Percentiles rank a stretch among this genome's conserved stretches.
Conservation (phyloP, 345 rosid species). For the Acer yangbiense region DNA sequence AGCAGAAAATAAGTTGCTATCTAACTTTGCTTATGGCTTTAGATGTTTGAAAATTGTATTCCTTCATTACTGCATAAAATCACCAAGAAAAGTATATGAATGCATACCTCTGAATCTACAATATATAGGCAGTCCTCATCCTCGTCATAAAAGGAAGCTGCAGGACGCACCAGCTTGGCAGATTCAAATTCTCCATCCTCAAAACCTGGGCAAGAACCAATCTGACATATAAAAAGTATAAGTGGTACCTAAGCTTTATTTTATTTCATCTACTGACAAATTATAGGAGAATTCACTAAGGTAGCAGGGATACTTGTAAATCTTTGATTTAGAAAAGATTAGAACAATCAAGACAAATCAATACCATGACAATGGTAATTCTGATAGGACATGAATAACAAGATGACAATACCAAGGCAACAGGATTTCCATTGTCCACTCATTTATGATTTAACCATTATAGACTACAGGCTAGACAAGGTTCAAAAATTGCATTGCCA, state of each 20-base stretch:
- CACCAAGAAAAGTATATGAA: conserved; percentile 15
- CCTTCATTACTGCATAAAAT: neutral
- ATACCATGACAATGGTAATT: neutral
- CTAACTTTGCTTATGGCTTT: neutral
- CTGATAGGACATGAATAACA: neutral
- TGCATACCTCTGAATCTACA: conserved; percentile 89
- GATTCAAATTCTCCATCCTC: conserved; percentile 96
- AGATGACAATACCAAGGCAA: conserved; percentile 4
- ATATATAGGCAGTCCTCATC: conserved; percentile 78
- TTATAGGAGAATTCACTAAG: neutral
- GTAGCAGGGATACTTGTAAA: neutral
- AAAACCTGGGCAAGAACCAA: conserved; percentile 94
- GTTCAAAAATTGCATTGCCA: neutral
- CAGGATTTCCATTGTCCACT: neutral
- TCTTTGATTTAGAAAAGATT: neutral
- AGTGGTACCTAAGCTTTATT: conserved; percentile 33
- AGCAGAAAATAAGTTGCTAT: neutral
- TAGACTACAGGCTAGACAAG: neutral
- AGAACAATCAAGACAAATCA: neutral
- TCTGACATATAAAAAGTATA: conserved; percentile 59
- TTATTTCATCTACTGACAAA: conserved; percentile 20
- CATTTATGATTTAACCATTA: conserved; percentile 1
- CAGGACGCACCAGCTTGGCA: conserved; percentile 84
- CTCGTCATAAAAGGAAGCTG: conserved; percentile 64
- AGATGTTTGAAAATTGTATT: neutral